These are phyloP conservation scores for Pistacia vera DNA, from an alignment of 345 rosid genomes.

Conservation along the genomic window DNA sequence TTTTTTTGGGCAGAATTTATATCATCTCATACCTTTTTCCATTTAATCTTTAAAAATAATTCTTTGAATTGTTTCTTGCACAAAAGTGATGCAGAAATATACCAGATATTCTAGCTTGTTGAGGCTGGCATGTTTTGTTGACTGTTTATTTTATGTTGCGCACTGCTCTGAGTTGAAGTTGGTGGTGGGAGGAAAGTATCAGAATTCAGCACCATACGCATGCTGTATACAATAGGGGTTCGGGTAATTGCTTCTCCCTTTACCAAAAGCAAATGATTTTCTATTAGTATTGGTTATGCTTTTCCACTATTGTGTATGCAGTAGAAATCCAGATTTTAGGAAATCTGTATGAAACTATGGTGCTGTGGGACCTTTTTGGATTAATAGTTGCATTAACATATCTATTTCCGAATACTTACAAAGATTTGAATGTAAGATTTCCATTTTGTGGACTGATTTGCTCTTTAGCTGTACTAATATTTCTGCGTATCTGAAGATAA, in stretches of 20 bases:
- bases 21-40: background rate
- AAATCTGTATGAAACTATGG: background rate
- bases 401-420: background rate
- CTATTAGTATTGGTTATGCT: background rate
- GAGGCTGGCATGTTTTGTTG: background rate
- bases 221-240: constrained; percentile 79
- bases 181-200: constrained; percentile 96
- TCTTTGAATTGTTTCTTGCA: background rate
- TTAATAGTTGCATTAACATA: background rate
- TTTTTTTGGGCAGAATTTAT: too few species aligned
- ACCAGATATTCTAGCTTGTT: constrained; percentile 9
- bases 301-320: background rate
- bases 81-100: background rate
- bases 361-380: background rate
- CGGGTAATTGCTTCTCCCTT: constrained; percentile 51
- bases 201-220: constrained; percentile 77
- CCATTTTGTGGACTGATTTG: background rate
- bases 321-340: background rate
- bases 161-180: constrained; percentile 78
- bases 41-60: background rate
- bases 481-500: constrained; percentile 4
- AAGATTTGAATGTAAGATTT: background rate
- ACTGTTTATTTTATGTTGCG: constrained; percentile 33
- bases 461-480: background rate
- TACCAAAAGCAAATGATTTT: constrained; percentile 3